Evolutionary conservation across 2,329 filamentous ascomycete genomes (phyloP).

Genomic region (Drechslerella coelobrocha): DNA sequence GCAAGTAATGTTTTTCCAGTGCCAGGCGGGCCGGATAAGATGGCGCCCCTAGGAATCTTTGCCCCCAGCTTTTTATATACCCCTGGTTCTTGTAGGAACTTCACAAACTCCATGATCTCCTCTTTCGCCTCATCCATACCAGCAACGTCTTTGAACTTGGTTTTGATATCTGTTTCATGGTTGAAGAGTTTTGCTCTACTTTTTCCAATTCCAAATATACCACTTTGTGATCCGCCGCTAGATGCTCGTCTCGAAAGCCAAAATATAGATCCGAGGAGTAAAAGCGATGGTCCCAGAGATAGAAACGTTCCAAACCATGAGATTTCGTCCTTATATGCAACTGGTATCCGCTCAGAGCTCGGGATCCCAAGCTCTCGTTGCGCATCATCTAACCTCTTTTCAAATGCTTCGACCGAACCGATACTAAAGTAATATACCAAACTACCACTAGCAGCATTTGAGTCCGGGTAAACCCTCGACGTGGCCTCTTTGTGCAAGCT

Average conservation of each 20-base stretch:
- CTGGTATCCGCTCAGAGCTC: slow-evolving; percentile 84
- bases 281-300: slow-evolving; percentile 81
- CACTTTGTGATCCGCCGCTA: slow-evolving; percentile 70
- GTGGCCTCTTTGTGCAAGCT: slow-evolving; percentile 78
- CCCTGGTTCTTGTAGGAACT: slow-evolving; percentile 91
- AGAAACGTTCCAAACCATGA: slow-evolving; percentile 75
- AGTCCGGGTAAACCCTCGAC: slow-evolving; percentile 76
- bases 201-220: slow-evolving; percentile 95
- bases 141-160: slow-evolving; percentile 95
- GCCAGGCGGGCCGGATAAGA: slow-evolving; percentile 94
- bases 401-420: slow-evolving; percentile 91
- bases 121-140: slow-evolving; percentile 98
- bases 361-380: slow-evolving; percentile 89
- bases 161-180: slow-evolving; percentile 93
- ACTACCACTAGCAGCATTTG: slow-evolving; percentile 70
- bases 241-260: slow-evolving; percentile 79
- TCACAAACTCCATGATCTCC: slow-evolving; percentile 99
- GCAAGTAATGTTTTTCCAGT: slow-evolving; percentile 97
- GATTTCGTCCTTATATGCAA: slow-evolving; percentile 82
- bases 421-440: slow-evolving; percentile 88
- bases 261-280: slow-evolving; percentile 82
- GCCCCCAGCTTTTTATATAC: slow-evolving; percentile 92
- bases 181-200: slow-evolving; percentile 97
- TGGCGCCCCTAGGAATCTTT: slow-evolving; percentile 96
- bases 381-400: slow-evolving; percentile 83